Base-by-base conservation (phyloP, 1,139 yeast species). In the Trichomonascaceae sp. region DNA sequence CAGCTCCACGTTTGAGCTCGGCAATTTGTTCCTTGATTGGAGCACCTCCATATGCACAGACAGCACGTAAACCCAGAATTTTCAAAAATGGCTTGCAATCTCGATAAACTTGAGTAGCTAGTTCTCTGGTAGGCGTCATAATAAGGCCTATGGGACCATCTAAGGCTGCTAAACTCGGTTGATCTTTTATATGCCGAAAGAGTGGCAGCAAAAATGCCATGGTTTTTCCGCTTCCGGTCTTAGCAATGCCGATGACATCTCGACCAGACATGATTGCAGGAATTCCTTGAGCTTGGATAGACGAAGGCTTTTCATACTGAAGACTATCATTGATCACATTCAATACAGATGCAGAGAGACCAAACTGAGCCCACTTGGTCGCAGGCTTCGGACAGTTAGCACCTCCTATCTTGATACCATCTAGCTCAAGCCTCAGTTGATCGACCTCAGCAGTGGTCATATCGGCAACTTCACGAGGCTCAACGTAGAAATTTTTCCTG, bases 201-300 rank as follows among this genome's bases (percentile, higher is more conserved):
- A 93, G 71, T 0, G 99, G 98, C 10, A 95, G 67, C 9, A 90
- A 74, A 69, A 88, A 95, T 1, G 97, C 86, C 63, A 93, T 76
- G 0, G 99, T 95, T 66, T 93, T 93, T 1, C 99, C 99, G 1
- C 97, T 88, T 0, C 99, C 99, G 0, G 99, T 93, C 61, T 90
- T 89, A 0, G 99, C 98, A 36, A 93, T 86, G 6, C 96, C 98
- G 52, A 95, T 85, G 3, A 93, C 81, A 72, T 95, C 98, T 55
- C 87, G 71, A 0, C 99, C 98, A 4, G 85, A 77, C 93, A 93
- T 85, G 17, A 90, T 82, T 0, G 91, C 86, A 0, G 99, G 99
- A 17, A 91, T 76, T 0, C 97, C 91, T 65, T 91, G 97, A 0
- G 91, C 78, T 68, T 95, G 99, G 55, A 95, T 89, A 0, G 97